Conservation (phyloP, 169 alveolate species). For the Cryptosporidium meleagridis region DNA sequence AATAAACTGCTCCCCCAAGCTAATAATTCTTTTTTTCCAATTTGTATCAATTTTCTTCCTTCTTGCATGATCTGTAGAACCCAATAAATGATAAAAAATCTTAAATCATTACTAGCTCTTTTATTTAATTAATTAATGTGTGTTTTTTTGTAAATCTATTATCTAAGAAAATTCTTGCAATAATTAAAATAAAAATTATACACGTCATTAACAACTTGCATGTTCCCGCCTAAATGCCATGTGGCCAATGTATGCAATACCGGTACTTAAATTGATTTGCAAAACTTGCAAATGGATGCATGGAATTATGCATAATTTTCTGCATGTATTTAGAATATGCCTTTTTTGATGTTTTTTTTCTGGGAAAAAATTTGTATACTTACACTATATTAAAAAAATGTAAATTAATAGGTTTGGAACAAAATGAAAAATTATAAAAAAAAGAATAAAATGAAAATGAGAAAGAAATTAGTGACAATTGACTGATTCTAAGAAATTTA, state of each 20-base stretch:
- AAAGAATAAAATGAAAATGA: neutral
- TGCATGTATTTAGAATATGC: neutral
- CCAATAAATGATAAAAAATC: neutral
- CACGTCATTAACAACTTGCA: neutral
- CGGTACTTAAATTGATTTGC: slow-evolving; percentile 29
- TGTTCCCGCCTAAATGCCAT: slow-evolving; percentile 53
- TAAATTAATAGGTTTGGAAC: slow-evolving; percentile 23
- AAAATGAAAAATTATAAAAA: slow-evolving; percentile 5
- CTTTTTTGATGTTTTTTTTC: neutral
- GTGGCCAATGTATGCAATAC: slow-evolving; percentile 71
- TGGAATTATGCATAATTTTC: neutral
- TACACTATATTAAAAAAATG: neutral
- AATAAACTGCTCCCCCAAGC: slow-evolving; percentile 56
- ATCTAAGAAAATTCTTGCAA: slow-evolving; percentile 8
- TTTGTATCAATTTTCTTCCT: slow-evolving; percentile 31
- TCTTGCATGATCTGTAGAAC: slow-evolving; percentile 20
- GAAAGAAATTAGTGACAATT: neutral
- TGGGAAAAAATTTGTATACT: neutral
- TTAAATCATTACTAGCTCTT: neutral
- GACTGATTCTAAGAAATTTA: neutral
- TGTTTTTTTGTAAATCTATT: slow-evolving; percentile 1
- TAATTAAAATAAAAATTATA: neutral
- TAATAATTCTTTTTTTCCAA: slow-evolving; percentile 49
- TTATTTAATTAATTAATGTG: neutral
- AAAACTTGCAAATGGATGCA: neutral